Conservation (phyloP, 768 basidiomycete genomes). For the Russula brevipes region DNA sequence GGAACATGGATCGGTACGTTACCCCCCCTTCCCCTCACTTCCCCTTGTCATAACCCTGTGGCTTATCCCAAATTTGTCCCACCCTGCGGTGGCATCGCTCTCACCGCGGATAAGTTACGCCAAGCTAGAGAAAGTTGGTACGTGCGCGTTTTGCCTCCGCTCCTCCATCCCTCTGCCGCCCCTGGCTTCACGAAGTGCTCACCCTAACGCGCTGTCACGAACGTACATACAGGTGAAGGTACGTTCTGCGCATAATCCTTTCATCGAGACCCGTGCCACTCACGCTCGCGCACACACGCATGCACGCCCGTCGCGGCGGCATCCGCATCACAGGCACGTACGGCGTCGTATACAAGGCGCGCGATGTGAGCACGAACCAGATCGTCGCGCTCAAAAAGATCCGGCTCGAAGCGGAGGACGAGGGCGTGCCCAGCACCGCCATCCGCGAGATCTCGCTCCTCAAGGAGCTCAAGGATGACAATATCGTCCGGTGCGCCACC, state of each 20-base stretch:
- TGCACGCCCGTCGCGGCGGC: too few species aligned
- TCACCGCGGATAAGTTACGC: conserved; percentile 60
- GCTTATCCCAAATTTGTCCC: neutral
- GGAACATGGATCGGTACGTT: conserved; percentile 22
- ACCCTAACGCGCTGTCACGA: neutral
- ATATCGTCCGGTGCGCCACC: conserved; percentile 77
- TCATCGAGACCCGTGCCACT: neutral
- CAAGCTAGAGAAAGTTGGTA: conserved; percentile 98
- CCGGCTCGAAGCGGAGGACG: conserved; percentile 94
- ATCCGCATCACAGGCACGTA: conserved; percentile 68
- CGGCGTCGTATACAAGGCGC: conserved; percentile 97
- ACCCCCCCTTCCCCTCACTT: neutral
- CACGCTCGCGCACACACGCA: neutral
- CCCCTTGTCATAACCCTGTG: neutral
- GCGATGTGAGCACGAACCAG: conserved; percentile 68
- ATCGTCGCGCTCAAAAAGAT: conserved; percentile 99
- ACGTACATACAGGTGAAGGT: conserved; percentile 46
- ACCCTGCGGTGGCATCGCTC: neutral
- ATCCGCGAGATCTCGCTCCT: conserved; percentile 97
- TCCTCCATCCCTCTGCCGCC: neutral
- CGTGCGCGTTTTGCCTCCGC: conserved; percentile 35
- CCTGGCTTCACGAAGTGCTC: neutral
- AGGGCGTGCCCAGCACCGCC: conserved; percentile 96
- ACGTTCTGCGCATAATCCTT: neutral
- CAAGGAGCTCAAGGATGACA: conserved; percentile 94